A percentile compares a stretch with the other conserved stretches of the same genome.
phyloP scores from a whole-genome alignment of 2,329 filamentous ascomycete species.

The Fusarium pseudocircinatum region DNA sequence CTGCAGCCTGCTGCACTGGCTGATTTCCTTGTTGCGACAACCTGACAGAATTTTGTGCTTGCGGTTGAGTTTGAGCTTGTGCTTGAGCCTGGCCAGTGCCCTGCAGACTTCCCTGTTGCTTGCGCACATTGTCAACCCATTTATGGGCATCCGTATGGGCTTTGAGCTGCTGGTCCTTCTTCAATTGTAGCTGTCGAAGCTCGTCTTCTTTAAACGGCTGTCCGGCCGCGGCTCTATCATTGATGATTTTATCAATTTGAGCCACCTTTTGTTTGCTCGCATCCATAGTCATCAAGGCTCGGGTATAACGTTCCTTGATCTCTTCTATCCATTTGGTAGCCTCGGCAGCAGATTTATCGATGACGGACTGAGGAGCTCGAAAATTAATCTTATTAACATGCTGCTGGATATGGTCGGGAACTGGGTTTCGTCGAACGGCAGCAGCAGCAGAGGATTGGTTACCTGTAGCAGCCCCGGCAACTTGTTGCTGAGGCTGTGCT shows the following conservation, averaged over 20 bases:
- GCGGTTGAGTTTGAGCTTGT: constrained; percentile 15
- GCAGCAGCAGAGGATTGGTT: constrained; percentile 29
- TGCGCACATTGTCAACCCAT: constrained; percentile 60
- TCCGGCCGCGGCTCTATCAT: constrained; percentile 55
- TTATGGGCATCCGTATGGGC: constrained; percentile 57
- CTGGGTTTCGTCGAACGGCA: constrained; percentile 44
- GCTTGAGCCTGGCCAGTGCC: constrained; percentile 39
- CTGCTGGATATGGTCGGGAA: constrained; percentile 57
- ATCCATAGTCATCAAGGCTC: constrained; percentile 62
- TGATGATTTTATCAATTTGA: constrained; percentile 54
- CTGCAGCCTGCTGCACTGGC: constrained; percentile 28
- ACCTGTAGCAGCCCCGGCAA: constrained; percentile 7
- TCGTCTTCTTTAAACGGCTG: constrained; percentile 59
- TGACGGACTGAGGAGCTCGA: constrained; percentile 52
- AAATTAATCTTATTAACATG: constrained; percentile 61
- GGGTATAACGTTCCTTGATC: constrained; percentile 57
- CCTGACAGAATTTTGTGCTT: constrained; percentile 13
- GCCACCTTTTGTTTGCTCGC: constrained; percentile 52
- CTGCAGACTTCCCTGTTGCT: constrained; percentile 53
- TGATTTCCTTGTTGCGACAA: constrained; percentile 39
- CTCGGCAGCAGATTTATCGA: constrained; percentile 55
- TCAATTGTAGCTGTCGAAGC: constrained; percentile 54
- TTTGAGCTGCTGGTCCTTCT: constrained; percentile 57
- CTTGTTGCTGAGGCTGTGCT: constrained; percentile 27
- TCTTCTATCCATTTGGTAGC: constrained; percentile 60